Base-by-base conservation (phyloP, 306 rosid species). In the Potentilla sterilis region DNA sequence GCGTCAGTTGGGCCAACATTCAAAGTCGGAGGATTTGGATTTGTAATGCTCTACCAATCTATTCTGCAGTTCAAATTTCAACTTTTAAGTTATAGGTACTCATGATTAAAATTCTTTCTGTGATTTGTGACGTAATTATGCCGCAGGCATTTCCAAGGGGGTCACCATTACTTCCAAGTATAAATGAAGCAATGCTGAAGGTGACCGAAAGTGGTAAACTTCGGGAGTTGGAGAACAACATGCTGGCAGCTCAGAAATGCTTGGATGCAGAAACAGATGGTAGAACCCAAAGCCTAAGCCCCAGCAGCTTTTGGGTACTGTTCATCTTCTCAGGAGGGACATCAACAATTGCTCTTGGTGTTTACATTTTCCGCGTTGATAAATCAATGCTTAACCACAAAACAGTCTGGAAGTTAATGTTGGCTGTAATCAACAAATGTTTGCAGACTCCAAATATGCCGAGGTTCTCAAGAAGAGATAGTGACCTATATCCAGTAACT, bases 1-100 rank as follows among this genome's bases (percentile, higher is more conserved):
- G 75, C 59, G 75, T 42, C 28, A 37, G 78, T 85, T 4, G 86
- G 87, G 19, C 86, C 89, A 2, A 64, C 66, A 4, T 82, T 64
- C 69, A 82, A 77, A 82, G 75, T 84, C 62, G 87, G 88, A 70
- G 93, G 90, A 63, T 81, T 77, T 63, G 90, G 79, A 58, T 74
- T 57, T 7, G 81, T 78, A 70, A 34, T 41, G 7, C 32, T 22
- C 55, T 70, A 0, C 46, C 70, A 49, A 47, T 47, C 61, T 7
- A 7, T 10, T 70, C 14, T 35, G 16, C 28, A 11, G 3, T 34
- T 6, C 0, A 70, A 0, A 18, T 19, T 51, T 18, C 10, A 48
- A 13, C 52, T 14, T 13, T 48, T 15, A 4, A 48, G 52, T 48
- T 13, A 13, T 48, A 48, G 52, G 18, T 48, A 14, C 58, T 51